Percentiles rank a stretch among this genome's conserved stretches.
Conservation (phyloP, 306 rosid species). For the Abrus pulchellus region DNA sequence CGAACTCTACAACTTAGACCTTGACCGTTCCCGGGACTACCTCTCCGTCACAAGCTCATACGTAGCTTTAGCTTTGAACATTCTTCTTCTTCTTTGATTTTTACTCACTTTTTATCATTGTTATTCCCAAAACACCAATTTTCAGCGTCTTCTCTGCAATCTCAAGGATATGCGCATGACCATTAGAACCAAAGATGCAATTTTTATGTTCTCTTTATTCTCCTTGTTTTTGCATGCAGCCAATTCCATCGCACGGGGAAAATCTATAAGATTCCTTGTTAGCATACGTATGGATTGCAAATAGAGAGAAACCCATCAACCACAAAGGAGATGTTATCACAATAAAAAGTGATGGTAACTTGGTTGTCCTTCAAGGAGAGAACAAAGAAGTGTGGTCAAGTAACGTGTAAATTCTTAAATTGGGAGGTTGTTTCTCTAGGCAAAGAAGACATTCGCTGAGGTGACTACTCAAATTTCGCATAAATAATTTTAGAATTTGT, state of each 20-base stretch:
- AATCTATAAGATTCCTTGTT: conserved; percentile 30
- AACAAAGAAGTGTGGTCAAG: conserved; percentile 56
- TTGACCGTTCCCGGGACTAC: no score
- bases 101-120: neutral
- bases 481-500: no score
- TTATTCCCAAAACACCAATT: neutral
- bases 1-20: no score
- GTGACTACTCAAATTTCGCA: no score
- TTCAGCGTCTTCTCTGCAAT: conserved; percentile 23
- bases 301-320: conserved; percentile 60
- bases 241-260: conserved; percentile 43
- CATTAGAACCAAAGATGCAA: conserved; percentile 6
- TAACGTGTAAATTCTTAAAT: conserved; percentile 25
- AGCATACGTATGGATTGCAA: conserved; percentile 67
- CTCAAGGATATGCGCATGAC: conserved; percentile 35
- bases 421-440: no score
- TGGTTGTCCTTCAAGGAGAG: conserved; percentile 56
- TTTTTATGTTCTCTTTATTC: conserved; percentile 25
- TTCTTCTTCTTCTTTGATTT: neutral
- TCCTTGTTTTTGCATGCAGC: conserved; percentile 59
- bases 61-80: neutral
- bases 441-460: no score
- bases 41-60: no score
- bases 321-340: conserved; percentile 52
- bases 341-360: conserved; percentile 55